Evolutionary conservation across 306 rosid species (phyloP).

Genomic region (Purshia tridentata): DNA sequence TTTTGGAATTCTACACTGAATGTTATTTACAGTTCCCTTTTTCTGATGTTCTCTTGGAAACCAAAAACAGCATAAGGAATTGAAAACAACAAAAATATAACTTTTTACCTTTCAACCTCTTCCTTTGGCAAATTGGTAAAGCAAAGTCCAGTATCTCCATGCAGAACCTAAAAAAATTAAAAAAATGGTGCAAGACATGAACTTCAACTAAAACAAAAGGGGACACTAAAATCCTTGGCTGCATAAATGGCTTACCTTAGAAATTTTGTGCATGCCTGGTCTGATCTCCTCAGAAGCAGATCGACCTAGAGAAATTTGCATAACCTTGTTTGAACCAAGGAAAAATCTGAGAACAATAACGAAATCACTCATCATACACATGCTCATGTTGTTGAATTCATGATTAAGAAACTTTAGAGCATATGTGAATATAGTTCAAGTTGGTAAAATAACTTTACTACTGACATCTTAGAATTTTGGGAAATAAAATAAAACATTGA

Average conservation of each 20-base stretch:
- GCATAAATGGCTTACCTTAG: slow-evolving; percentile 51
- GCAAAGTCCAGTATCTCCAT: slow-evolving; percentile 81
- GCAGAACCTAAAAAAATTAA: slow-evolving; percentile 51
- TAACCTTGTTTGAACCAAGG: slow-evolving; percentile 92
- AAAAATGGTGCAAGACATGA: background rate
- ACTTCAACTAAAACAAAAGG: background rate
- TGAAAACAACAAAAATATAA: background rate
- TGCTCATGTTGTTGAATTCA: background rate
- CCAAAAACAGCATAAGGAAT: background rate
- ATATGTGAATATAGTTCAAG: background rate
- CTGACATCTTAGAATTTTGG: background rate
- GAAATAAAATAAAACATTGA: background rate
- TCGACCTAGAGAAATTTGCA: slow-evolving; percentile 86
- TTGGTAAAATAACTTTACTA: background rate
- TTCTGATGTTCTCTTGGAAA: background rate
- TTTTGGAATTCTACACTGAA: background rate
- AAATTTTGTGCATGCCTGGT: slow-evolving; percentile 58
- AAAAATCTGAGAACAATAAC: slow-evolving; percentile 50
- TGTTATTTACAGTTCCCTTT: background rate
- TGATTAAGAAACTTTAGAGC: background rate
- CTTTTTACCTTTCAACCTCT: slow-evolving; percentile 71
- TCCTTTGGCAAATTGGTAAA: slow-evolving; percentile 75
- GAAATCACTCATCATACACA: background rate
- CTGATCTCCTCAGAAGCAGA: slow-evolving; percentile 69
- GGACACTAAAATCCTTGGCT: background rate